A percentile compares a stretch with the other conserved stretches of the same genome.
phyloP scores from a whole-genome alignment of 139 green algal species.

The Haematococcus sp. region DNA sequence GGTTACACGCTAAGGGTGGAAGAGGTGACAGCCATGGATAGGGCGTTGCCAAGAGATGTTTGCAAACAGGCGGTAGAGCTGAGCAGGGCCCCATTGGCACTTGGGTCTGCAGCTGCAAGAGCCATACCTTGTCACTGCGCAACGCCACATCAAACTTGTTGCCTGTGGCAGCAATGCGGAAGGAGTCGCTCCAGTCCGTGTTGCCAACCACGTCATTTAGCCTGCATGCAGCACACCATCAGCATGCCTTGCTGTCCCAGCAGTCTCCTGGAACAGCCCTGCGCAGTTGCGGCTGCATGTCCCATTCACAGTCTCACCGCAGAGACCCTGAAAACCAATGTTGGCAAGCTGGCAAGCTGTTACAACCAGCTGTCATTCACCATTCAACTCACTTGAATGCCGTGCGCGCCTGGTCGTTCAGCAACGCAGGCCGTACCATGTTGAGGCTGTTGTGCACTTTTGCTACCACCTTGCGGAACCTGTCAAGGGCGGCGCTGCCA shows the following conservation, averaged over 20 bases:
- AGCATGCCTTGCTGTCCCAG: too few relatives aligned
- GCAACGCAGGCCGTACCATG: slow-evolving; percentile 44
- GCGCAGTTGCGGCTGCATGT: too few relatives aligned
- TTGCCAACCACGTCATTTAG: slow-evolving; percentile 6
- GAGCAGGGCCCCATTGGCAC: too few relatives aligned
- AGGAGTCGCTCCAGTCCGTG: slow-evolving; percentile 24
- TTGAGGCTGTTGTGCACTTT: background rate
- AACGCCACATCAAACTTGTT: slow-evolving; percentile 25
- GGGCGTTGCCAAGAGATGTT: too few relatives aligned
- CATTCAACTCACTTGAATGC: slow-evolving; percentile 8
- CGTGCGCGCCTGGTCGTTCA: slow-evolving; percentile 66
- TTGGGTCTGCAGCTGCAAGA: too few relatives aligned
- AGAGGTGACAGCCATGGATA: too few relatives aligned
- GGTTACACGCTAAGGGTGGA: too few relatives aligned
- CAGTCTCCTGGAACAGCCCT: too few relatives aligned
- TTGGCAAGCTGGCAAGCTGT: background rate
- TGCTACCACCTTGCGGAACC: background rate
- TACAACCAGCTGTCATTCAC: background rate
- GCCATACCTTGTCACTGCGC: too few relatives aligned
- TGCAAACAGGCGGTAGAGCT: too few relatives aligned
- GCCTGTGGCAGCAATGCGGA: slow-evolving; percentile 26
- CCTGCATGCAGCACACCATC: background rate
- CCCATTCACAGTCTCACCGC: too few relatives aligned
- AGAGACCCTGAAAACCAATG: too few relatives aligned
- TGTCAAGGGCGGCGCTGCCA: background rate